Evolutionary conservation across 768 basidiomycete genomes (phyloP).

Genomic region (Mrakia gelida): DNA sequence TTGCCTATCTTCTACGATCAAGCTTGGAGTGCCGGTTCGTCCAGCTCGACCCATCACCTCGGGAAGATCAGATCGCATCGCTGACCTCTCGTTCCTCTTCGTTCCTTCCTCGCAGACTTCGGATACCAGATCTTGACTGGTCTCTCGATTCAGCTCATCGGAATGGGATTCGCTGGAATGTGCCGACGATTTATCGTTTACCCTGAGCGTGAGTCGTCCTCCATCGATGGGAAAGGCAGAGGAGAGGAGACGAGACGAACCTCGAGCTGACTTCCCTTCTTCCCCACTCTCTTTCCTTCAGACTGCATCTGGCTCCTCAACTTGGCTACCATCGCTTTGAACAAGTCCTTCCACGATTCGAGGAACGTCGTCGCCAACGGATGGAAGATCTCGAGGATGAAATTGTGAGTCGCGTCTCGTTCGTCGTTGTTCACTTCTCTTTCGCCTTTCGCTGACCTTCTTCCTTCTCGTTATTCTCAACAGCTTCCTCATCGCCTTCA

Average conservation of each 20-base stretch:
- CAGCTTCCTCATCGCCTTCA: constrained; percentile 33
- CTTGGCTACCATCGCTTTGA: constrained; percentile 40
- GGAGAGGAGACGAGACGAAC: too few species aligned
- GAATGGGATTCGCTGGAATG: constrained; percentile 37
- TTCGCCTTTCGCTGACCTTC: too few species aligned
- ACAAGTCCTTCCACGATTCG: constrained; percentile 38
- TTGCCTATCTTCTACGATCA: constrained; percentile 40
- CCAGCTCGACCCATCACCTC: background rate
- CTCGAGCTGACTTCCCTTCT: background rate
- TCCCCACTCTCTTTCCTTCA: background rate
- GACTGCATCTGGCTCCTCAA: constrained; percentile 41
- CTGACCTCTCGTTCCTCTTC: background rate
- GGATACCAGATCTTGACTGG: constrained; percentile 33
- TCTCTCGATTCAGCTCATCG: constrained; percentile 36
- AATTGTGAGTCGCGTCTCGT: background rate
- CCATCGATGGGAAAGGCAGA: background rate
- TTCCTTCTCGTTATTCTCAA: too few species aligned
- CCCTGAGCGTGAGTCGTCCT: constrained; percentile 12
- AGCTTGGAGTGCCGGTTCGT: background rate
- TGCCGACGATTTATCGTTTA: constrained; percentile 37
- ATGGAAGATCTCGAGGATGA: constrained; percentile 35
- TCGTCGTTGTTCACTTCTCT: too few species aligned
- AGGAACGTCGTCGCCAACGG: constrained; percentile 37
- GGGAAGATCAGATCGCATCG: background rate
- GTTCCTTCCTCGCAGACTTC: background rate